Conservation (phyloP, 108 stramenopile genomes). For the Cyclostephanos invisitatus region DNA sequence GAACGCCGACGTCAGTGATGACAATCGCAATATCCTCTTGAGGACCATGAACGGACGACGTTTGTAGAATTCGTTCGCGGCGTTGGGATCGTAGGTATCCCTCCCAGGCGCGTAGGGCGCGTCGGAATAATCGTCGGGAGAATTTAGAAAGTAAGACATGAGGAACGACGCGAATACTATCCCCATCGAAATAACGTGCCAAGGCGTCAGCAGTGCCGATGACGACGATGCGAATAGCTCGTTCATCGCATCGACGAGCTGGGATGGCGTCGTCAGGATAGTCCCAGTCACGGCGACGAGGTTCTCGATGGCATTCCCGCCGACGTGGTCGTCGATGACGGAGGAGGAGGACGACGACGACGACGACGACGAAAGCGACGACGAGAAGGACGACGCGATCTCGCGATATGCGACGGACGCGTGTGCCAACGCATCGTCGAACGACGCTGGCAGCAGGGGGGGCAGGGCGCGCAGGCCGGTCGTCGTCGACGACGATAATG, state of each 20-base stretch:
- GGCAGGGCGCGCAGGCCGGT: no score
- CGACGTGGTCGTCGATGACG: no score
- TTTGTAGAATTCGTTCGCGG: constrained; percentile 59
- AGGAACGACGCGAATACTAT: constrained; percentile 22
- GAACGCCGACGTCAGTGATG: constrained; percentile 61
- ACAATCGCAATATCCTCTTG: constrained; percentile 60
- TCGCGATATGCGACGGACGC: no score
- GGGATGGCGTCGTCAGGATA: no score
- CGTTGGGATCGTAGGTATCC: constrained; percentile 58
- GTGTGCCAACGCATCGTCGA: no score
- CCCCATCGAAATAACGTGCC: constrained; percentile 50
- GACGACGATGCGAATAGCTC: not conserved
- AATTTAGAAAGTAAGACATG: constrained; percentile 29
- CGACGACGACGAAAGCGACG: no score
- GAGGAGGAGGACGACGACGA: no score
- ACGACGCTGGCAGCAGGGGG: no score
- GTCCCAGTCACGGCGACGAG: no score
- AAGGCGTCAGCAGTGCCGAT: constrained; percentile 19
- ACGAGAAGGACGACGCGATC: no score
- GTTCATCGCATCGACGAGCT: not conserved
- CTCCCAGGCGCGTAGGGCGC: constrained; percentile 66
- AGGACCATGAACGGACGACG: constrained; percentile 54
- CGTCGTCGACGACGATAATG: no score
- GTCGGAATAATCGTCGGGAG: constrained; percentile 52
- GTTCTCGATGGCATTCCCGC: no score